Evolutionary conservation across 2,329 filamentous ascomycete genomes (phyloP).

Genomic region (Nigrospora oryzae): DNA sequence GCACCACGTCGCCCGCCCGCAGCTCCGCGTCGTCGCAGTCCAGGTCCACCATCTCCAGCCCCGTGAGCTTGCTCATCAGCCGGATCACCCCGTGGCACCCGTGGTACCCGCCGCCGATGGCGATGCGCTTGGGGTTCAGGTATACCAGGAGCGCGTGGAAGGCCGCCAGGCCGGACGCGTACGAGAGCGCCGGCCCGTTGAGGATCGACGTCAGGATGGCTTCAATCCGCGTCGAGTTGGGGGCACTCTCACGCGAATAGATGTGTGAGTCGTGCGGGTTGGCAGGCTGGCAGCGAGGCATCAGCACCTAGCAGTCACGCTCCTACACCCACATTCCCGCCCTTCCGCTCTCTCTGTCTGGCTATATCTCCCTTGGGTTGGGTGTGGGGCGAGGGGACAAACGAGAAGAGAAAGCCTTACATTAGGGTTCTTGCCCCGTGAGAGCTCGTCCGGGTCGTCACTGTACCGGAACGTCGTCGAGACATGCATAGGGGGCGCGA

Average conservation of each 20-base stretch:
- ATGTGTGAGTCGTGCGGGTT: constrained; percentile 57
- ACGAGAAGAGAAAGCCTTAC: constrained; percentile 31
- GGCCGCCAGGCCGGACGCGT: constrained; percentile 76
- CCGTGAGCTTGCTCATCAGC: constrained; percentile 67
- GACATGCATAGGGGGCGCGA: constrained; percentile 83
- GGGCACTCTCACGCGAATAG: constrained; percentile 74
- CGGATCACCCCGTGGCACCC: constrained; percentile 81
- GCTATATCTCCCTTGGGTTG: too few relatives aligned
- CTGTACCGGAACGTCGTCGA: constrained; percentile 87
- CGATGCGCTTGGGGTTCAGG: constrained; percentile 73
- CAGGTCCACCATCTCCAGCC: constrained; percentile 64
- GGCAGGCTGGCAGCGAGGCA: constrained; percentile 27
- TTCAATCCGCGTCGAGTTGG: constrained; percentile 80
- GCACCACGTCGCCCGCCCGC: constrained; percentile 71
- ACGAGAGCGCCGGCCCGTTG: constrained; percentile 62
- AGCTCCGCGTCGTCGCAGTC: constrained; percentile 59
- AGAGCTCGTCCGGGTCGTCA: constrained; percentile 58
- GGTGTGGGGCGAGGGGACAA: not conserved
- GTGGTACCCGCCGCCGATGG: constrained; percentile 83
- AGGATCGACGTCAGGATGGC: constrained; percentile 69
- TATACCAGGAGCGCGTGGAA: constrained; percentile 84
- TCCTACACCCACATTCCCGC: too few relatives aligned
- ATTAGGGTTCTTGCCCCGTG: constrained; percentile 40
- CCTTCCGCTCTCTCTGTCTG: not conserved
- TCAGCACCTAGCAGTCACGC: not conserved